Evolutionary conservation across 495 filamentous ascomycete species (phyloP).

Genomic region (Penicillium desertorum): DNA sequence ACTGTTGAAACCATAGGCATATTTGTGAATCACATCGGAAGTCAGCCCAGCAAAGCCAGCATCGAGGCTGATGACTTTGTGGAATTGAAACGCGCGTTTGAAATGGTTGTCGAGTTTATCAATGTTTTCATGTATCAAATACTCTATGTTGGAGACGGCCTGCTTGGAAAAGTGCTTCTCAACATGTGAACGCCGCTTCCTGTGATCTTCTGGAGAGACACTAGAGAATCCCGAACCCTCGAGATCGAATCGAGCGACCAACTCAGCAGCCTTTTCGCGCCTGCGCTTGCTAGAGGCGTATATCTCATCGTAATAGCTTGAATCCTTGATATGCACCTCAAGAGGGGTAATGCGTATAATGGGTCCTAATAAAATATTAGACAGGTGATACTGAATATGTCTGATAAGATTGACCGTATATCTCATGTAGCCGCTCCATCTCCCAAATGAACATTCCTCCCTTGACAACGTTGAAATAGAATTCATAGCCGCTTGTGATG

Average conservation of each 20-base stretch:
- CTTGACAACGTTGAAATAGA: constrained; percentile 47
- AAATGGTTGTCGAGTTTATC: constrained; percentile 21
- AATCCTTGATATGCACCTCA: constrained; percentile 50
- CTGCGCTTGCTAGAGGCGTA: constrained; percentile 24
- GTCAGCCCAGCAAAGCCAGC: constrained; percentile 28
- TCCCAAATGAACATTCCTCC: constrained; percentile 42
- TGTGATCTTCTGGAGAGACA: constrained; percentile 25
- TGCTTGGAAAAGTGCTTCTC: constrained; percentile 33
- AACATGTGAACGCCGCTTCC: constrained; percentile 26
- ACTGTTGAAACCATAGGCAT: constrained; percentile 27
- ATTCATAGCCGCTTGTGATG: constrained; percentile 48
- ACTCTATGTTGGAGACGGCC: constrained; percentile 19
- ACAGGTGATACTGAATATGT: background rate
- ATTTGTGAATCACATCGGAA: constrained; percentile 29
- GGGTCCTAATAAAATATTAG: constrained; percentile 37
- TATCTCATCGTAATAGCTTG: constrained; percentile 38
- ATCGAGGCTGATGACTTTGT: constrained; percentile 22
- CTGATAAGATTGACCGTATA: constrained; percentile 41
- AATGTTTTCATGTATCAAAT: constrained; percentile 17
- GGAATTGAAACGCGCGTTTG: constrained; percentile 8
- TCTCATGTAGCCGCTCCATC: constrained; percentile 44
- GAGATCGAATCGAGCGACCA: constrained; percentile 22
- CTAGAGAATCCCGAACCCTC: constrained; percentile 20
- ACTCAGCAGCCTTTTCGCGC: constrained; percentile 27
- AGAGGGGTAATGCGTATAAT: constrained; percentile 53